A percentile compares a stretch with the other conserved stretches of the same genome.
Evolutionary conservation across 208 protist genomes (phyloP).

Genomic region (Porcisia hertigi): DNA sequence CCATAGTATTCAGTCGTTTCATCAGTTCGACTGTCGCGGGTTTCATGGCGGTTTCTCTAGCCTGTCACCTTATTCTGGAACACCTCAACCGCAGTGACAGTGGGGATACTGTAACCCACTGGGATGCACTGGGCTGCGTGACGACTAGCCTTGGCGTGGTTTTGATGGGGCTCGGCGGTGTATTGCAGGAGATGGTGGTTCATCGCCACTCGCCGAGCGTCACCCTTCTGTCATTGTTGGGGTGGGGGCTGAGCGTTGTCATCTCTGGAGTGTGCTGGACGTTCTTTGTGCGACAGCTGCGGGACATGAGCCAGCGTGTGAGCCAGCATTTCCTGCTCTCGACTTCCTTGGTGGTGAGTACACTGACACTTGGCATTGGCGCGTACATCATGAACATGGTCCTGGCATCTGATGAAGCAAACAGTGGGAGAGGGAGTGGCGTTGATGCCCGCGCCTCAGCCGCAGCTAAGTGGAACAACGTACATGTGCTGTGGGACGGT

Average conservation of each 20-base stretch:
- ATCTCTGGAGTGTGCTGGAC: constrained; percentile 18
- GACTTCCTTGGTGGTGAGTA: constrained; percentile 18
- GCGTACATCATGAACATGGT: constrained; percentile 4
- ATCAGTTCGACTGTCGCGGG: constrained; percentile 9
- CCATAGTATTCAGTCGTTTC: constrained; percentile 5
- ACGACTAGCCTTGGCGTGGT: constrained; percentile 2
- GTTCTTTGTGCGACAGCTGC: constrained; percentile 19
- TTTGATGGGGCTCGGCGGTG: background rate
- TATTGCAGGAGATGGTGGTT: background rate
- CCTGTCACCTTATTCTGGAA: constrained; percentile 23
- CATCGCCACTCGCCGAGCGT: background rate
- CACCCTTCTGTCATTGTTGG: constrained; percentile 3
- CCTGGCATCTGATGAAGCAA: background rate
- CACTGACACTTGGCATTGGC: constrained; percentile 11
- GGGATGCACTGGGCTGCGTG: constrained; percentile 15
- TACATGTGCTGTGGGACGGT: too few species aligned
- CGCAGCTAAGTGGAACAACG: background rate
- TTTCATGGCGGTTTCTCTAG: constrained; percentile 19
- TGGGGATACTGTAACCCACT: constrained; percentile 22
- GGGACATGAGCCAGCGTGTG: constrained; percentile 29
- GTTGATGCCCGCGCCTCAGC: background rate
- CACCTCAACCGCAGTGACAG: background rate
- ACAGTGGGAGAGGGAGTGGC: background rate
- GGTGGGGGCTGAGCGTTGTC: constrained; percentile 6
- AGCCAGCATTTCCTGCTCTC: constrained; percentile 29